A percentile compares a stretch with the other conserved stretches of the same genome.
These are phyloP conservation scores for Cordyceps cicadae DNA, from an alignment of 2,329 filamentous ascomycete genomes.

Conservation along the genomic window DNA sequence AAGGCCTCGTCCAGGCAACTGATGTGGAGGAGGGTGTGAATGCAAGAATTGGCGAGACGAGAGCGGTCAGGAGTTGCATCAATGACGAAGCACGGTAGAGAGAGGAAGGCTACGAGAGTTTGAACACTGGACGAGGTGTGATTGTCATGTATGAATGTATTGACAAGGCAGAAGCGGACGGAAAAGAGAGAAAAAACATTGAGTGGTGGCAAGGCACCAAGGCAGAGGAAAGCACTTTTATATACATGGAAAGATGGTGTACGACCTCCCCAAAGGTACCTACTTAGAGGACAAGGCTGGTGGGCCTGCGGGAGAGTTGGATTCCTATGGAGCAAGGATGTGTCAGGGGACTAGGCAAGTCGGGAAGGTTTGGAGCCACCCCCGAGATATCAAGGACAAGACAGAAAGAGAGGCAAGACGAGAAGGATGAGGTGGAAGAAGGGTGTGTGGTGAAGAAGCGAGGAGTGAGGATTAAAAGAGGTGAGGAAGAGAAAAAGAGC, in stretches of 20 bases:
- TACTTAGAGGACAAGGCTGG: constrained; percentile 4
- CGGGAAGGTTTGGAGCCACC: not conserved
- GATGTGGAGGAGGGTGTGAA: constrained; percentile 6
- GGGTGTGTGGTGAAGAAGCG: not conserved
- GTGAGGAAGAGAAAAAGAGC: too few relatives aligned
- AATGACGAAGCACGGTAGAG: not conserved
- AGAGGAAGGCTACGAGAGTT: not conserved
- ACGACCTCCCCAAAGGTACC: too few relatives aligned
- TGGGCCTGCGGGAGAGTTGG: not conserved
- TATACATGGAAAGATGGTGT: not conserved
- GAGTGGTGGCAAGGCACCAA: constrained; percentile 12
- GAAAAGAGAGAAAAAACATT: constrained; percentile 1
- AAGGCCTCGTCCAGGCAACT: not conserved
- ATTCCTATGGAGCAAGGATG: not conserved
- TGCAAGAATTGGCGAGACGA: not conserved
- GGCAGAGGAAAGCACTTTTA: constrained; percentile 8
- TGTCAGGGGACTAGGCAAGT: not conserved
- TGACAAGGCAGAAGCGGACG: not conserved
- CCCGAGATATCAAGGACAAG: not conserved
- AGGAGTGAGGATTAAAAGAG: not conserved
- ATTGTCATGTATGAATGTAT: not conserved
- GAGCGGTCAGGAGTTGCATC: not conserved
- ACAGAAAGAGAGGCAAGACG: too few relatives aligned
- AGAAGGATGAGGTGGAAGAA: too few relatives aligned
- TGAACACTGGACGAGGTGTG: not conserved